Evolutionary conservation across 75 land plant genomes (phyloP).

Genomic region (Cupressus sempervirens): DNA sequence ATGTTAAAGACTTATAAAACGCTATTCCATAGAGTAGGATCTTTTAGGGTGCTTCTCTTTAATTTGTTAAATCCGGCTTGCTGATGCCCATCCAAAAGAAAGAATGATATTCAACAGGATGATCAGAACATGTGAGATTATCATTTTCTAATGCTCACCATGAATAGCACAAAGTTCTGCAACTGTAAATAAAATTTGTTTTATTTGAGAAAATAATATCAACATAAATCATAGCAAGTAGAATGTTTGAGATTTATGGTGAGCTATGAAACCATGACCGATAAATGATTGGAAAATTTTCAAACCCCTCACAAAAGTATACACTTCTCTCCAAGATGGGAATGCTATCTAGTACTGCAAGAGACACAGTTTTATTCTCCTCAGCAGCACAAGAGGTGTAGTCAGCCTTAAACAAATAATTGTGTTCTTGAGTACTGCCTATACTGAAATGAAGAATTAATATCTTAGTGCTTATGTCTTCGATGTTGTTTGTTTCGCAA

Average conservation of each 20-base stretch:
- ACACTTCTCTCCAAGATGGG: not conserved
- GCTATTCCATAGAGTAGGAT: not conserved
- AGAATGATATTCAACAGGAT: not conserved
- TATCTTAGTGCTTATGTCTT: constrained; percentile 2
- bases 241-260: not conserved
- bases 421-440: not conserved
- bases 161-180: not conserved
- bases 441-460: not conserved
- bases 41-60: not conserved
- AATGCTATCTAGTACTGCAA: not conserved
- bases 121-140: not conserved
- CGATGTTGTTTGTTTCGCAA: constrained; percentile 32
- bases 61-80: not conserved
- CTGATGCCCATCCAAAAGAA: not conserved
- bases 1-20: no score
- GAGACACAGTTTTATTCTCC: not conserved
- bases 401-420: not conserved
- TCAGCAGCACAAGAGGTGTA: not conserved
- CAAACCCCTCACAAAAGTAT: not conserved
- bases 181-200: not conserved
- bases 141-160: not conserved
- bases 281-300: not conserved
- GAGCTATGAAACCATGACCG: not conserved
- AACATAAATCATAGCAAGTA: not conserved
- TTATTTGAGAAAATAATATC: not conserved